Conservation (phyloP, 2,329 filamentous ascomycete genomes). For the Diaporthe vexans region DNA sequence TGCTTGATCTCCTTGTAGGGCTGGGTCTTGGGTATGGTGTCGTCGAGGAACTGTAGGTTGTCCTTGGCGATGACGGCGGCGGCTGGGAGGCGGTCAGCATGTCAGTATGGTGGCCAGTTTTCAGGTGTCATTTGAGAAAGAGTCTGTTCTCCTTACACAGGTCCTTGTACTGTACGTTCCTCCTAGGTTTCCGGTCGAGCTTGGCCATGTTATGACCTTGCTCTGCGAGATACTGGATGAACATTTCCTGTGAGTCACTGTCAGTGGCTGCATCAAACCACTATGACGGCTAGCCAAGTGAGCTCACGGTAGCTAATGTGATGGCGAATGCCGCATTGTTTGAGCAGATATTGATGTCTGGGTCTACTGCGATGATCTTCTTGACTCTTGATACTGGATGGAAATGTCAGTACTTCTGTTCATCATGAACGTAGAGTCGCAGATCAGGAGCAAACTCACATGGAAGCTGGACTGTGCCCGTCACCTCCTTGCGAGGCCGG, state of each 20-base stretch:
- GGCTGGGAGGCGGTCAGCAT: conserved; percentile 63
- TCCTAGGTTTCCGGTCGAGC: conserved; percentile 89
- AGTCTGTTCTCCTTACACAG: conserved; percentile 70
- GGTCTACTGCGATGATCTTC: conserved; percentile 92
- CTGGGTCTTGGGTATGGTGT: conserved; percentile 89
- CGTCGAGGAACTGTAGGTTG: conserved; percentile 93
- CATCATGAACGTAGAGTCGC: too few relatives aligned
- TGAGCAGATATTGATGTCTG: conserved; percentile 87
- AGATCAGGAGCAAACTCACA: conserved; percentile 67
- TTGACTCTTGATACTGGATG: conserved; percentile 90
- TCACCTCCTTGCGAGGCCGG: conserved; percentile 83
- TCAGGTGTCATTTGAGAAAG: not conserved
- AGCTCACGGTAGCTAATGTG: conserved; percentile 83
- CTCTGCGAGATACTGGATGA: conserved; percentile 90
- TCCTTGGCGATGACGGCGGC: conserved; percentile 89
- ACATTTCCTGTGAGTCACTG: conserved; percentile 79
- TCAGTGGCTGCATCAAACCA: not conserved
- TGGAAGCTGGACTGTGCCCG: conserved; percentile 87
- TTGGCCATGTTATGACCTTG: conserved; percentile 91
- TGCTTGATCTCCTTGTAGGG: conserved; percentile 85
- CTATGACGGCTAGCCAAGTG: not conserved
- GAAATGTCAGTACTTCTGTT: conserved; percentile 7
- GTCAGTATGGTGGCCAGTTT: conserved; percentile 36
- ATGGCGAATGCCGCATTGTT: conserved; percentile 96
- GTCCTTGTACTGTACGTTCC: conserved; percentile 97